Conservation (phyloP, 495 filamentous ascomycete species). For the Tuber aestivum region DNA sequence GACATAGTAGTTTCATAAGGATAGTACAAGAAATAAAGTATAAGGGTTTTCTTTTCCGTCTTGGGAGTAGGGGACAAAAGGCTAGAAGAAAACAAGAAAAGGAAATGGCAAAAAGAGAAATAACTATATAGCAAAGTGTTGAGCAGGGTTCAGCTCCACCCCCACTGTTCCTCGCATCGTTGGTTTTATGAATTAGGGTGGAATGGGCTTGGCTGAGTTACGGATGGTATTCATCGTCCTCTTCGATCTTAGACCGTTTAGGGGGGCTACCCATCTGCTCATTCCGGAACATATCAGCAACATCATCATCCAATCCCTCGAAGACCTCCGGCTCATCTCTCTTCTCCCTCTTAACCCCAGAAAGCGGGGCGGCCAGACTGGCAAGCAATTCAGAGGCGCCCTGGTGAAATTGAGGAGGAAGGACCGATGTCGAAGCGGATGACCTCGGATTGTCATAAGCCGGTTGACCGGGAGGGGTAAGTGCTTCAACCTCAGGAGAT, state of each 20-base stretch:
- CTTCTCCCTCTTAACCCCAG: conserved; percentile 66
- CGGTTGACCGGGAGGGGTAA: conserved; percentile 64
- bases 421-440: conserved; percentile 43
- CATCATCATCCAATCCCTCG: conserved; percentile 73
- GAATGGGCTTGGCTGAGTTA: conserved; percentile 1
- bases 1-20: neutral
- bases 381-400: conserved; percentile 51
- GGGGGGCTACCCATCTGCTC: conserved; percentile 42
- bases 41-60: neutral
- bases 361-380: conserved; percentile 46
- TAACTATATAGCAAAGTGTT: neutral
- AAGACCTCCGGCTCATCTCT: conserved; percentile 57
- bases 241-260: conserved; percentile 40
- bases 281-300: conserved; percentile 68
- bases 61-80: neutral
- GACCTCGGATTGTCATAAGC: conserved; percentile 31
- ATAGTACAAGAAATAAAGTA: neutral
- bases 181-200: neutral
- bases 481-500: conserved; percentile 72
- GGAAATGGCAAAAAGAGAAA: neutral
- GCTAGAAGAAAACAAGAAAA: neutral
- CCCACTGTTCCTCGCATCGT: neutral
- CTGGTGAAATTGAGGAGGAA: conserved; percentile 44
- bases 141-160: neutral
- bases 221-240: conserved; percentile 41